Conservation (phyloP, 106 monocot genomes). For the Allium sativum region DNA sequence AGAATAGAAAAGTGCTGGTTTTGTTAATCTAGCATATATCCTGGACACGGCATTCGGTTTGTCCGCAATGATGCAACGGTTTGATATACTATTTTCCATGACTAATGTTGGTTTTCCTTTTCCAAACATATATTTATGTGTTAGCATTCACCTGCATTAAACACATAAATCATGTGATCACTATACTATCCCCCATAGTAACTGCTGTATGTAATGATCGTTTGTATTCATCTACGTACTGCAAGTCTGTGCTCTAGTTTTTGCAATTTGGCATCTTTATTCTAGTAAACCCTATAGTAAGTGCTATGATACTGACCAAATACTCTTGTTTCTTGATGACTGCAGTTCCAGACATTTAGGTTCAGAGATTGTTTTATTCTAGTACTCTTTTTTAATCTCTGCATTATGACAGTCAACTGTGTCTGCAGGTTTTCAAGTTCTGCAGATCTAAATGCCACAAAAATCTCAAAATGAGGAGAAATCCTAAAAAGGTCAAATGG, state of each 20-base stretch:
- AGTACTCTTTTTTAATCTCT: background rate
- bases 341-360: background rate
- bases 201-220: background rate
- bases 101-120: background rate
- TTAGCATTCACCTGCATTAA: background rate
- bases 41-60: conserved; percentile 89
- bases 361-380: background rate
- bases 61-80: conserved; percentile 90
- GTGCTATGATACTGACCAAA: background rate
- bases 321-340: background rate
- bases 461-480: conserved; percentile 77
- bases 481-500: conserved; percentile 62
- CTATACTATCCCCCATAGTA: too few species aligned
- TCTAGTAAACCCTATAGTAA: background rate
- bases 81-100: background rate
- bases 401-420: background rate
- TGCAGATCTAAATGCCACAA: conserved; percentile 61
- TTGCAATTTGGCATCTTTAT: background rate
- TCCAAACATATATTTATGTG: background rate
- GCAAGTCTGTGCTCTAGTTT: background rate
- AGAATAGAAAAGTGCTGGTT: conserved; percentile 74
- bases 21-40: conserved; percentile 76
- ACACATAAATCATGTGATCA: too few species aligned
- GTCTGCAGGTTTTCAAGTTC: conserved; percentile 44
- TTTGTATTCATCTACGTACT: too few species aligned